Base-by-base conservation (phyloP, 306 rosid genomes). In the Casuarina cunninghamiana region DNA sequence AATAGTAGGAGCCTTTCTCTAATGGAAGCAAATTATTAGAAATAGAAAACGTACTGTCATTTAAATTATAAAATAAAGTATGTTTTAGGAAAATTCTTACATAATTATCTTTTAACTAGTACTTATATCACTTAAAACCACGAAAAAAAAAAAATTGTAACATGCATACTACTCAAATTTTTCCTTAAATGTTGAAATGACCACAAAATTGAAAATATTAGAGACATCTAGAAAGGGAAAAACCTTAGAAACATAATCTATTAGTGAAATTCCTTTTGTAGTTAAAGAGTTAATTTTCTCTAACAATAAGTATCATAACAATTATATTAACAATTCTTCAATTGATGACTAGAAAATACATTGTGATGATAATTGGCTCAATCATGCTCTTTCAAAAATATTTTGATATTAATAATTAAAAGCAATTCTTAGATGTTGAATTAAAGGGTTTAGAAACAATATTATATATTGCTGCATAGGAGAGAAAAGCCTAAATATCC, bases 211-310 rank as follows among this genome's bases (percentile, higher is more conserved):
- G 41, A 35, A 35, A 67, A 67, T 42, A 66, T 66, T 66, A 57
- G 44, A 66, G 21, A 67, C 50, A 67, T 42, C 71, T 50, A 57
- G 75, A 69, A 69, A 49, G 45, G 58, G 68, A 2, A 58, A 45
- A 21, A 43, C 12, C 19, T 9, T 69, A 75, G 78, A 79, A 73
- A 58, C 49, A 70, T 70, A 84, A 94, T 97, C 97, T 92, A 89
- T 72, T 85, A 84, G 83, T 62, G 74, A 74, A 83, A 84, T 72
- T 75, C 85, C 82, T 79, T 94, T 85, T 90, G 90, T 44, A 92
- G 78, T 72, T 84, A 81, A 8, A 86, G 81, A 87, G 98, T 97
- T 95, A 88, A 81, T 63, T 83, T 55, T 77, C 51, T 72, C 49
- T 43, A 53, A 51, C 66, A 51, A 39, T 73, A 62, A 50, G 77